Evolutionary conservation across 352 stramenopile genomes (phyloP), one percentile per base, ranked within the genome.

Genomic region (Globisporangium abappressorium): DNA sequence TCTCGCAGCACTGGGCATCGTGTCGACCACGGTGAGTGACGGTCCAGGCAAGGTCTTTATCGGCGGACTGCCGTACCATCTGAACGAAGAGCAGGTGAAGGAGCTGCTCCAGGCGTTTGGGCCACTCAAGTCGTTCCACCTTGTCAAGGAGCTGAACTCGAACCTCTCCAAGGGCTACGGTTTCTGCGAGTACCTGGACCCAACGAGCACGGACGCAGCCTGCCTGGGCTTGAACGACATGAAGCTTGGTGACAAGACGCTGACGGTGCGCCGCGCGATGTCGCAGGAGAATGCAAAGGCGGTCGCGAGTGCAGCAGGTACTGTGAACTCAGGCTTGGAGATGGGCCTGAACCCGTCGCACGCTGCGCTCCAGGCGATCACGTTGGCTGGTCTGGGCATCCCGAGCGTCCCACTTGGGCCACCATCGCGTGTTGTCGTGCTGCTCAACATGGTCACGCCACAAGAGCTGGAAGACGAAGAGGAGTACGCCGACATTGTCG

Each of bases 41-140:
- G 95, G 96, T n/a, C 97, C 97, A 8, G 97, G 98, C 77, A 99
- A 99, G 76, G 94, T 99, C 64, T 99, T 99, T 72, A 94, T 99
- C 54, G 97, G 97, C 26, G 97, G 94, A 49, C 81, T 99, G 30
- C 97, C 97, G 41, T 99, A 99, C 80, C 92, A 99, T 70, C 77
- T 99, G 14, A 97, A 91, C 34, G 97, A 99, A 59, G 86, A 96
- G 57, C 95, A 99, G 80, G 87, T 98, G 38, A 94, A 93, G 59
- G 92, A 98, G 71, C 75, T 99, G 61, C 80, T 99, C 46, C 82
- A 95, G 73, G 92, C 97, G 1, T 99, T 99, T 78, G 98, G 98
- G 1, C 75, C 85, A 46, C 78, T 98, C 55, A 88, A 95, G 66
- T 97, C 96, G 18, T 99, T 99, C 80, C 95, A 99, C 72, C 84